A percentile compares a stretch with the other conserved stretches of the same genome.
Conservation (phyloP, 2,329 filamentous ascomycete species). For the Penicillium nordicum region DNA sequence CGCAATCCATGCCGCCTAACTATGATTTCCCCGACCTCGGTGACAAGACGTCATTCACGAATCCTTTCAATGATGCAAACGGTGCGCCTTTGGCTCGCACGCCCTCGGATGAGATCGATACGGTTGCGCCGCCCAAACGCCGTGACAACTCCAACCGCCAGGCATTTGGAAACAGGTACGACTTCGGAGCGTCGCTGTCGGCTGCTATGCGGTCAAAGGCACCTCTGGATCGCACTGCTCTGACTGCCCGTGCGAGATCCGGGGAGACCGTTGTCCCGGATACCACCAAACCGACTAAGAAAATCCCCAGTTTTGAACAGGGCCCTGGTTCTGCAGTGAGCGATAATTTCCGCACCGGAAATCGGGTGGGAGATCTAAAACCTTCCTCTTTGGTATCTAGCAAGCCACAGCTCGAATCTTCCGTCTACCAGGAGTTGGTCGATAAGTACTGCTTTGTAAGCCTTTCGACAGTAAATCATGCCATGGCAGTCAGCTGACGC, state of each 20-base stretch:
- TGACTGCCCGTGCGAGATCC: constrained; percentile 54
- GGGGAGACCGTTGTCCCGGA: constrained; percentile 33
- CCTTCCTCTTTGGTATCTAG: constrained; percentile 57
- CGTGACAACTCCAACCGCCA: constrained; percentile 55
- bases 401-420: constrained; percentile 72
- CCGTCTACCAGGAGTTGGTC: constrained; percentile 93
- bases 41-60: constrained; percentile 55
- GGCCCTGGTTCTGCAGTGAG: constrained; percentile 20
- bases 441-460: constrained; percentile 99
- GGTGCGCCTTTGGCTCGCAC: constrained; percentile 71
- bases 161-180: constrained; percentile 88
- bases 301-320: constrained; percentile 12
- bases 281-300: constrained; percentile 9
- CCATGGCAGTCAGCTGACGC: constrained; percentile 10
- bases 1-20: constrained; percentile 53
- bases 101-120: constrained; percentile 63
- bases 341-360: constrained; percentile 12
- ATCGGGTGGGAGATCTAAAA: constrained; percentile 33
- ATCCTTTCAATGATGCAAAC: constrained; percentile 60
- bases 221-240: constrained; percentile 62
- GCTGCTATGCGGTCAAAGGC: constrained; percentile 68
- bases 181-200: constrained; percentile 87
- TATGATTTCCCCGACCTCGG: constrained; percentile 68
- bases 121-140: constrained; percentile 51
- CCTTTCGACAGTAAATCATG: constrained; percentile 41